These are phyloP conservation scores for Termitomyces sp. DNA, from an alignment of 768 basidiomycete species.

Conservation along the genomic window DNA sequence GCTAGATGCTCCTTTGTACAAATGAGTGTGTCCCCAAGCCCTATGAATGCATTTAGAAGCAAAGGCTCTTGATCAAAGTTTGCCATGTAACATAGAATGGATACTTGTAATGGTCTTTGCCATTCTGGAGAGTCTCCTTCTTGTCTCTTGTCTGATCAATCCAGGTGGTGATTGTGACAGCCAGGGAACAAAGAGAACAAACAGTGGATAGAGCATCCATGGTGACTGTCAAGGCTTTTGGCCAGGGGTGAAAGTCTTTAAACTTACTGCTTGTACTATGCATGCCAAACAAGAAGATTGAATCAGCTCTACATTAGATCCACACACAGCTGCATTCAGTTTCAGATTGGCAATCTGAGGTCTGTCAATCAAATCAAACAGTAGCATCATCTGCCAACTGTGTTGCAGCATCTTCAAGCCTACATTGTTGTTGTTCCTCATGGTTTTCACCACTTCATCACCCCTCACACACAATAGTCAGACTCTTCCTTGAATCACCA, in stretches of 20 bases:
- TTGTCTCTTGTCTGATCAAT: constrained; percentile 14
- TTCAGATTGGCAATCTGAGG: not conserved
- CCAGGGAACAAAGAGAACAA: constrained; percentile 12
- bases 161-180: constrained; percentile 11
- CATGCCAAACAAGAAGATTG: not conserved
- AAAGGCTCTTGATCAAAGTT: constrained; percentile 10
- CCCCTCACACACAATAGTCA: not conserved
- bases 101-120: constrained; percentile 9
- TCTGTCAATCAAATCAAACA: not conserved
- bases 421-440: no score
- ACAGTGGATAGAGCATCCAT: constrained; percentile 13
- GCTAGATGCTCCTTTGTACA: constrained; percentile 13
- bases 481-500: not conserved
- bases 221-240: not conserved
- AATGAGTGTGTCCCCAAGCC: constrained; percentile 13
- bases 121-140: constrained; percentile 6
- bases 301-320: not conserved
- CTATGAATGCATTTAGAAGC: constrained; percentile 12
- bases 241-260: not conserved
- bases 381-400: not conserved
- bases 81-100: constrained; percentile 7
- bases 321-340: not conserved
- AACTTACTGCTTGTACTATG: not conserved
- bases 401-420: not conserved
- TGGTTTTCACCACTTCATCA: not conserved